phyloP scores from a whole-genome alignment of 129 eudicot species.

The Flaveria bidentis region DNA sequence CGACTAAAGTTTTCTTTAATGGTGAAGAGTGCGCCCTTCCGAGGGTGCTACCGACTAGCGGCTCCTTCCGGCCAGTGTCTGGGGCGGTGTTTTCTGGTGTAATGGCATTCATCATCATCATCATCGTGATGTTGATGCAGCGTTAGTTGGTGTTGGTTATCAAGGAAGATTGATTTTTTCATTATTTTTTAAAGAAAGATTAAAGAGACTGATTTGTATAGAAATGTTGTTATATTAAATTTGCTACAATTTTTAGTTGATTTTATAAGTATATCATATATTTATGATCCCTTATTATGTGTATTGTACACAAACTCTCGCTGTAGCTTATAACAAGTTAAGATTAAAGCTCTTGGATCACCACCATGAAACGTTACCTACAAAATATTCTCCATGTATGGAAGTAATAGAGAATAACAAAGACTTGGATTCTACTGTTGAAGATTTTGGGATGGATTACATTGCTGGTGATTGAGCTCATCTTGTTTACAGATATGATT shows the following conservation, averaged over 20 bases:
- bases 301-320: too few relatives aligned
- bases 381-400: too few relatives aligned
- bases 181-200: conserved; percentile 27
- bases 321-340: too few relatives aligned
- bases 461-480: too few relatives aligned
- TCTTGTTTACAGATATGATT: too few relatives aligned
- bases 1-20: conserved; percentile 66
- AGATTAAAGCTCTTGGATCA: too few relatives aligned
- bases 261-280: neutral
- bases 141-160: conserved; percentile 22
- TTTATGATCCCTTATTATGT: neutral
- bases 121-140: conserved; percentile 37
- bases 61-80: conserved; percentile 28
- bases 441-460: too few relatives aligned
- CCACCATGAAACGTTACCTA: too few relatives aligned
- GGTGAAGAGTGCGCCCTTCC: conserved; percentile 91
- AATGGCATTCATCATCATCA: conserved; percentile 36
- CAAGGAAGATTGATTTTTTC: conserved; percentile 28
- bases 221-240: conserved; percentile 27
- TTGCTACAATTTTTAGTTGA: neutral
- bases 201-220: conserved; percentile 30
- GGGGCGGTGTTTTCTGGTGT: conserved; percentile 28
- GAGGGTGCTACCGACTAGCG: conserved; percentile 47
- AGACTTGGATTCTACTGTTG: too few relatives aligned
- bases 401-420: too few relatives aligned